Evolutionary conservation across 371 early-diverging fungal species (phyloP).

Genomic region (Actinomortierella wolfii): DNA sequence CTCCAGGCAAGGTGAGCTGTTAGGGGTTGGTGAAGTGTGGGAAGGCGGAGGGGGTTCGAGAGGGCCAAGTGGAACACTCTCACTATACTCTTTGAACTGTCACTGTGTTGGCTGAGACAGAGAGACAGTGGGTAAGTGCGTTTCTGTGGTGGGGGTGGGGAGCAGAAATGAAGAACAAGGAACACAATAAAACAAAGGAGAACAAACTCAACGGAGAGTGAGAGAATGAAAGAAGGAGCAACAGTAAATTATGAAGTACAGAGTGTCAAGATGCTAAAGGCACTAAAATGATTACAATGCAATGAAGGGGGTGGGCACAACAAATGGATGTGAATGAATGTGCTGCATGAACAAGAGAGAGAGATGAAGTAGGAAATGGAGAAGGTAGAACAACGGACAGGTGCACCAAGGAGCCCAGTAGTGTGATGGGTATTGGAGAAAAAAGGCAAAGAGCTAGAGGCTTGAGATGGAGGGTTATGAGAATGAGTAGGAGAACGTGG

Average conservation of each 20-base stretch:
- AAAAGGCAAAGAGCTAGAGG: background rate
- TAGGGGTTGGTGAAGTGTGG: constrained; percentile 2
- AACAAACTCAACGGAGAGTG: too few species aligned
- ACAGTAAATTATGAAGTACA: too few species aligned
- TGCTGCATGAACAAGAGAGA: background rate
- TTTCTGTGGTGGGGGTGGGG: too few species aligned
- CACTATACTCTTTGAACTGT: background rate
- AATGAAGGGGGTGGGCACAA: background rate
- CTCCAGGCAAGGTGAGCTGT: too few species aligned
- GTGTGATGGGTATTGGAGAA: background rate
- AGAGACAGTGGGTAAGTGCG: too few species aligned
- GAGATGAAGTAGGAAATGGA: background rate
- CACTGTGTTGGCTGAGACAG: background rate
- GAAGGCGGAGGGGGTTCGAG: constrained; percentile 1
- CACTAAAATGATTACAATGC: too few species aligned
- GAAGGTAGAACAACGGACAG: background rate
- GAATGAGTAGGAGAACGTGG: too few species aligned
- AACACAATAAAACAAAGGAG: too few species aligned
- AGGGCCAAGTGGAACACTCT: background rate
- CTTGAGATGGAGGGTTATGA: too few species aligned
- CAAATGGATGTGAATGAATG: background rate
- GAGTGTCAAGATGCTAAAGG: too few species aligned
- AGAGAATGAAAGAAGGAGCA: background rate
- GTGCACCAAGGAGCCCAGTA: too few species aligned
- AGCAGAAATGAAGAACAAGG: too few species aligned